Conservation (phyloP, 176 grass and related monocot genomes). For the Oryza longistaminata region DNA sequence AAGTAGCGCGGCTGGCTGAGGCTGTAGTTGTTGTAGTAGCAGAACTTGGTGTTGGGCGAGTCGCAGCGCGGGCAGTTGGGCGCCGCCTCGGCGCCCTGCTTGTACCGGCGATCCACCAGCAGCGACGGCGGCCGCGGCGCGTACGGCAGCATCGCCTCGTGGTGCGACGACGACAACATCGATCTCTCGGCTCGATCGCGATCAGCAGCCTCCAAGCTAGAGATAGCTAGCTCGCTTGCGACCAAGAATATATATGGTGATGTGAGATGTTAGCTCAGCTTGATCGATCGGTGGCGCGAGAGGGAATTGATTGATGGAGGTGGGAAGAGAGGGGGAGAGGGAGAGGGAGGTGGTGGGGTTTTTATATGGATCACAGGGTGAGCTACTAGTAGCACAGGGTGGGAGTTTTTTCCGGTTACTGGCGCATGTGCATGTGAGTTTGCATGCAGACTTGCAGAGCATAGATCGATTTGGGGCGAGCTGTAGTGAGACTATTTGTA, state of each 20-base stretch:
- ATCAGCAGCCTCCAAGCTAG: background rate
- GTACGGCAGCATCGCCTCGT: conserved; percentile 65
- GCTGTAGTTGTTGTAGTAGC: conserved; percentile 99
- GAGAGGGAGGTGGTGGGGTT: conserved; percentile 21
- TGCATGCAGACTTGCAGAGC: conserved; percentile 40
- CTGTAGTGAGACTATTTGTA: background rate
- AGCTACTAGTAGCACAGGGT: background rate
- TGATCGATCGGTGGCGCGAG: background rate
- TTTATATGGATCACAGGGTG: conserved; percentile 45
- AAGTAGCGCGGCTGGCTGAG: conserved; percentile 93
- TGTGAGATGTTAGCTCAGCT: conserved; percentile 27
- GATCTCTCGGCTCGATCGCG: background rate
- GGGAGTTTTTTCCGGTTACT: conserved; percentile 23
- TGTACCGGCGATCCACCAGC: conserved; percentile 63
- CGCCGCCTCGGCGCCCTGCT: conserved; percentile 53
- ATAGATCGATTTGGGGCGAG: conserved; percentile 42
- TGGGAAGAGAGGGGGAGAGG: conserved; percentile 7
- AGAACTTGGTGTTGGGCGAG: conserved; percentile 92
- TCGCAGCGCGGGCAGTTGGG: conserved; percentile 87
- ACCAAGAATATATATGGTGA: conserved; percentile 36
- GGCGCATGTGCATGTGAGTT: conserved; percentile 76
- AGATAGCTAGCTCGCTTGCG: background rate
- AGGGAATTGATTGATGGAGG: background rate
- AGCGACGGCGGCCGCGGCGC: conserved; percentile 42
- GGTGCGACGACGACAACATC: conserved; percentile 66